These are phyloP conservation scores for Polytrichum formosum DNA, from an alignment of 225 moss, liverwort and hornwort species.

Conservation along the genomic window DNA sequence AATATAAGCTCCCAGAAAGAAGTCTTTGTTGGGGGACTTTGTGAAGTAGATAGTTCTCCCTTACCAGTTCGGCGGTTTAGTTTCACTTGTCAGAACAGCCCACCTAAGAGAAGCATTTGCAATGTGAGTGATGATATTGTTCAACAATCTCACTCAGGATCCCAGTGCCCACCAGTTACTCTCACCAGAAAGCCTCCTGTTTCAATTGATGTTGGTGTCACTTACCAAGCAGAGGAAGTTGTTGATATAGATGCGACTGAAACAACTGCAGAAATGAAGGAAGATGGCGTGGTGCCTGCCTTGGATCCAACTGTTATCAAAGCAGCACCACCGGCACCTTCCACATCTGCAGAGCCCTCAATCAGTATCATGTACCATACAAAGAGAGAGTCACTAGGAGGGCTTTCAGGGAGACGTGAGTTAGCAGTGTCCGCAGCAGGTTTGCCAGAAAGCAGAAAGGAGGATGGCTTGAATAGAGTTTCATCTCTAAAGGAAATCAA, in stretches of 20 bases:
- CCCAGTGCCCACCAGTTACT: conserved; percentile 12
- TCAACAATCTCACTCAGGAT: conserved; percentile 5
- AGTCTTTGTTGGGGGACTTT: conserved; percentile 35
- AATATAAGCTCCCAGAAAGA: conserved; percentile 30
- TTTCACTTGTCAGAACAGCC: conserved; percentile 55
- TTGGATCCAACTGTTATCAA: conserved; percentile 8
- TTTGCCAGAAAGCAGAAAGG: conserved; percentile 11
- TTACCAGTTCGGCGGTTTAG: conserved; percentile 91
- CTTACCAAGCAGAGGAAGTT: conserved; percentile 16
- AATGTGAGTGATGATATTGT: conserved; percentile 12
- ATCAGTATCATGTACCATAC: conserved; percentile 12
- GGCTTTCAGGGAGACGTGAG: conserved; percentile 11
- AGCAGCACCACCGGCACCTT: conserved; percentile 14
- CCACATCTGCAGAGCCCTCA: conserved; percentile 18
- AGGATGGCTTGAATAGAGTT: conserved; percentile 7
- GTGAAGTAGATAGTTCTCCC: conserved; percentile 68
- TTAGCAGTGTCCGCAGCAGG: conserved; percentile 6
- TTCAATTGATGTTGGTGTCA: conserved; percentile 14
- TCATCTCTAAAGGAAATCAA: conserved; percentile 25
- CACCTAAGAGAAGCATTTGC: conserved; percentile 14
- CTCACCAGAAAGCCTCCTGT: conserved; percentile 15
- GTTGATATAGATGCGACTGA: conserved; percentile 8
- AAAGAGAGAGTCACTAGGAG: conserved; percentile 14
- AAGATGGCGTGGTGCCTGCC: conserved; percentile 8
- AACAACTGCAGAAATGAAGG: conserved; percentile 6